Evolutionary conservation across 108 stramenopile genomes (phyloP).

Genomic region (Aurantiochytrium sp.): DNA sequence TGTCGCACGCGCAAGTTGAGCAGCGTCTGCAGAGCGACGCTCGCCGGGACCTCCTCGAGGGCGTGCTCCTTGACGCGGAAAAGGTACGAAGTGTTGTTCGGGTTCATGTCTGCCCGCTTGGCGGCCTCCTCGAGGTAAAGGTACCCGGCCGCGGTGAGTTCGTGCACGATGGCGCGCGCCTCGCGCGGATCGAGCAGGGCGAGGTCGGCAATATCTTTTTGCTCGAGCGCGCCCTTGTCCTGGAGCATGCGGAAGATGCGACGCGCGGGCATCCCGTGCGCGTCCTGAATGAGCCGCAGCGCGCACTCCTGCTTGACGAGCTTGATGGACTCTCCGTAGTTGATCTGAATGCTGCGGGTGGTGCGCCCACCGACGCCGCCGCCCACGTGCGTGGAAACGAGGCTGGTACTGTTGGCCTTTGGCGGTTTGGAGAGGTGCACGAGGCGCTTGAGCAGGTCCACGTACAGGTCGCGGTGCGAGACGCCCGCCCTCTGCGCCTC

Average conservation of each 20-base stretch:
- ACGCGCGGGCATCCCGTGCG: not conserved
- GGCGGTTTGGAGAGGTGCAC: not conserved
- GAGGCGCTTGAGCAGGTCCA: not conserved
- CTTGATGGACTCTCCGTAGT: not conserved
- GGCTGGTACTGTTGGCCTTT: not conserved
- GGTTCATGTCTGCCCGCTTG: conserved; percentile 5
- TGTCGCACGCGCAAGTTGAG: not conserved
- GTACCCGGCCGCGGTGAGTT: not conserved
- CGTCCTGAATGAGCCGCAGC: not conserved
- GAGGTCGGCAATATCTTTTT: not conserved
- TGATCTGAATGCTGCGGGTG: not conserved
- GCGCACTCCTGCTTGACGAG: not conserved
- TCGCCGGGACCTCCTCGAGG: not conserved
- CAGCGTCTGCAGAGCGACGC: not conserved
- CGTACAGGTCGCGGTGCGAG: not conserved
- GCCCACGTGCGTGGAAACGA: not conserved
- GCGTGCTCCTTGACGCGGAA: not conserved
- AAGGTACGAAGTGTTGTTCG: not conserved
- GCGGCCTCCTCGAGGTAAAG: not conserved
- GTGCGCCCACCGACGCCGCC: not conserved
- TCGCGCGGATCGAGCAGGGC: not conserved
- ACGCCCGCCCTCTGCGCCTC: not conserved
- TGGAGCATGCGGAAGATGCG: not conserved
- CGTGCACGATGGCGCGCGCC: not conserved
- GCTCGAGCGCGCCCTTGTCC: not conserved